phyloP scores from a whole-genome alignment of 2,329 filamentous ascomycete species.

The Ophiostoma sp. region DNA sequence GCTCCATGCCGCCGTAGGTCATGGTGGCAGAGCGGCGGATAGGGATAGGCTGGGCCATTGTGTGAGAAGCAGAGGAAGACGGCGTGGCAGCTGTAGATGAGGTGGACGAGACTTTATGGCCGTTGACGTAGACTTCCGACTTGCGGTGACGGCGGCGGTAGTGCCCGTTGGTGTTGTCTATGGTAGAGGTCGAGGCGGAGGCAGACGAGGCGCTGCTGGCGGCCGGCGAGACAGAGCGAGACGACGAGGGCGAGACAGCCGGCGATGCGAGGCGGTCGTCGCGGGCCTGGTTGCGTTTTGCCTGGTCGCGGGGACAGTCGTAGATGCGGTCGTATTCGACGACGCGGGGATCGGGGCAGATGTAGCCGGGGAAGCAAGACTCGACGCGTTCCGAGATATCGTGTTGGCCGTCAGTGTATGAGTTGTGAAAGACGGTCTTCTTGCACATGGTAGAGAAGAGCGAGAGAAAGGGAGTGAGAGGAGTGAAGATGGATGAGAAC shows the following conservation, averaged over 20 bases:
- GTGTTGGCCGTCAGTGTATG: conserved; percentile 31
- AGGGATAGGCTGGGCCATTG: conserved; percentile 26
- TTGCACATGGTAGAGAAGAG: conserved; percentile 32
- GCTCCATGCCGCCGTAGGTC: conserved; percentile 27
- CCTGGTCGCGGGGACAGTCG: conserved; percentile 20
- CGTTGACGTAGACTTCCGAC: conserved; percentile 30
- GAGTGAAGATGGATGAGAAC: neutral
- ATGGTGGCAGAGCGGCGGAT: conserved; percentile 30
- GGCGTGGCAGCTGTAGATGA: conserved; percentile 1
- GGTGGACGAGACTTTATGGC: conserved; percentile 23
- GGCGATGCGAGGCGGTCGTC: conserved; percentile 10
- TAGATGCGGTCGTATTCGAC: conserved; percentile 23
- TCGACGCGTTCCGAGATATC: conserved; percentile 33
- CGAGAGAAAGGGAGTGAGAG: neutral
- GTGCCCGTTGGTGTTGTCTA: conserved; percentile 15
- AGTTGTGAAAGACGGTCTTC: conserved; percentile 34
- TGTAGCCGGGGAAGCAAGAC: conserved; percentile 31
- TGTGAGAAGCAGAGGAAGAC: conserved; percentile 19
- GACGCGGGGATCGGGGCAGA: conserved; percentile 30
- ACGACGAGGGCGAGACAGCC: neutral
- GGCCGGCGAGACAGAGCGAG: neutral
- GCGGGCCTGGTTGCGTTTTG: conserved; percentile 14
- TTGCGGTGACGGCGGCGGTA: conserved; percentile 24
- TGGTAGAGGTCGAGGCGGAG: conserved; percentile 19
- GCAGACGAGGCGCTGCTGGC: neutral